These are phyloP conservation scores for Sambucus nigra DNA, from an alignment of 129 eudicot species.

Conservation along the genomic window DNA sequence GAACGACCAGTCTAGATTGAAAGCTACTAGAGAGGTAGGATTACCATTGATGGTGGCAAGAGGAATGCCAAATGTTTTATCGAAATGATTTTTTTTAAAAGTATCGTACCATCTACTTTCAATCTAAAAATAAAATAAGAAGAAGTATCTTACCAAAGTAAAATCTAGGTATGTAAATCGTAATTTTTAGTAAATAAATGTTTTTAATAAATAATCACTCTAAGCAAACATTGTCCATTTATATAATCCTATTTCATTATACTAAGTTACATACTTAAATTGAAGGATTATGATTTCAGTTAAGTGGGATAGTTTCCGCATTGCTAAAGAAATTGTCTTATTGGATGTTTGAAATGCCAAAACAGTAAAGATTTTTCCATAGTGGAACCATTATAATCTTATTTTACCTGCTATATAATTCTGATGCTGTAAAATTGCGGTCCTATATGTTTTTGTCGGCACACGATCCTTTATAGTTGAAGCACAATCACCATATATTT, in stretches of 20 bases:
- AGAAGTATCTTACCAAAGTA: too few relatives aligned
- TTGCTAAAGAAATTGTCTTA: not conserved
- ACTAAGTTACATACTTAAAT: not conserved
- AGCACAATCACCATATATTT: not conserved
- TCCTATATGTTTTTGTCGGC: conserved; percentile 82
- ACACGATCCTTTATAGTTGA: conserved; percentile 66
- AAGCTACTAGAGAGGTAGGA: too few relatives aligned
- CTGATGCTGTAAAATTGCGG: conserved; percentile 74
- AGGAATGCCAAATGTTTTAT: too few relatives aligned
- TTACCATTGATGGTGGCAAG: too few relatives aligned
- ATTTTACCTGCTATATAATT: conserved; percentile 77
- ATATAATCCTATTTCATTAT: not conserved
- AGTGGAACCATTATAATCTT: conserved; percentile 7
- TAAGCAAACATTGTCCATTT: too few relatives aligned
- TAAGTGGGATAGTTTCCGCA: not conserved
- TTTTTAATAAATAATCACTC: too few relatives aligned
- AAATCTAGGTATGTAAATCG: too few relatives aligned
- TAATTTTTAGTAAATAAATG: too few relatives aligned
- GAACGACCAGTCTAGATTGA: too few relatives aligned
- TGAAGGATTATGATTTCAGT: not conserved
- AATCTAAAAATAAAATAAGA: too few relatives aligned
- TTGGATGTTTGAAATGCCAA: not conserved
- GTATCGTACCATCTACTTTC: too few relatives aligned
- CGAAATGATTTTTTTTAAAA: too few relatives aligned
- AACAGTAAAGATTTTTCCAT: not conserved